Percentiles rank a stretch among this genome's conserved stretches.
Evolutionary conservation across 805 yeast species (phyloP).

Genomic region (Yarrowia alimentaria): DNA sequence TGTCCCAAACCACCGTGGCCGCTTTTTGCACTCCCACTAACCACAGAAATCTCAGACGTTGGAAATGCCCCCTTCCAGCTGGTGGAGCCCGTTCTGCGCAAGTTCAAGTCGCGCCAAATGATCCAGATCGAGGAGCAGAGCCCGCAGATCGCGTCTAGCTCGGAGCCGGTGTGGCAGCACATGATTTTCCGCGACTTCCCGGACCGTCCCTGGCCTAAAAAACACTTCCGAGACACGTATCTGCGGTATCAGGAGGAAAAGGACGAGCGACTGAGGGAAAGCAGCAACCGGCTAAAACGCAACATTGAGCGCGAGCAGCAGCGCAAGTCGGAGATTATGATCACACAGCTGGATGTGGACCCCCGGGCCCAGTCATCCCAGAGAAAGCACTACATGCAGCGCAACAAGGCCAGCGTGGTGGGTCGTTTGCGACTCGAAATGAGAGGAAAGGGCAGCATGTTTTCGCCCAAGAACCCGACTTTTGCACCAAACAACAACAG

Average conservation of each 20-base stretch:
- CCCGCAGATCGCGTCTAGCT: conserved; percentile 37
- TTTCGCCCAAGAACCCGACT: conserved; percentile 13
- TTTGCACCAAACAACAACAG: neutral
- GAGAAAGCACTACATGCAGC: neutral
- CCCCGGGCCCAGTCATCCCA: neutral
- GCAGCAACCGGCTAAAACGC: conserved; percentile 28
- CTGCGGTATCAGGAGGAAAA: conserved; percentile 41
- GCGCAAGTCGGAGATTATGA: conserved; percentile 24
- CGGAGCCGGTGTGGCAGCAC: conserved; percentile 41
- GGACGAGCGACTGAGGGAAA: conserved; percentile 40
- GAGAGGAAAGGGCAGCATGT: conserved; percentile 15
- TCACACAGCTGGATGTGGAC: conserved; percentile 19
- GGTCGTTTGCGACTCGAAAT: conserved; percentile 12
- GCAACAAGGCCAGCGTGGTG: conserved; percentile 4
- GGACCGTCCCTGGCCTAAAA: conserved; percentile 37
- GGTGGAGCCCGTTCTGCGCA: conserved; percentile 41
- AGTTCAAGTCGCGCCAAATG: conserved; percentile 40
- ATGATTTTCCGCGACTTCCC: conserved; percentile 39
- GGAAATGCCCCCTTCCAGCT: conserved; percentile 43
- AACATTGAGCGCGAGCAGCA: conserved; percentile 19
- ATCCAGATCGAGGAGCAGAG: conserved; percentile 36
- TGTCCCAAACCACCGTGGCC: neutral
- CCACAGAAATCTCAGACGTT: conserved; percentile 37
- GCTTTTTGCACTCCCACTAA: neutral
- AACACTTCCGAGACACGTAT: conserved; percentile 36